These are phyloP conservation scores for Escovopsis sp. DNA, from an alignment of 2,329 filamentous ascomycete genomes.

Conservation along the genomic window DNA sequence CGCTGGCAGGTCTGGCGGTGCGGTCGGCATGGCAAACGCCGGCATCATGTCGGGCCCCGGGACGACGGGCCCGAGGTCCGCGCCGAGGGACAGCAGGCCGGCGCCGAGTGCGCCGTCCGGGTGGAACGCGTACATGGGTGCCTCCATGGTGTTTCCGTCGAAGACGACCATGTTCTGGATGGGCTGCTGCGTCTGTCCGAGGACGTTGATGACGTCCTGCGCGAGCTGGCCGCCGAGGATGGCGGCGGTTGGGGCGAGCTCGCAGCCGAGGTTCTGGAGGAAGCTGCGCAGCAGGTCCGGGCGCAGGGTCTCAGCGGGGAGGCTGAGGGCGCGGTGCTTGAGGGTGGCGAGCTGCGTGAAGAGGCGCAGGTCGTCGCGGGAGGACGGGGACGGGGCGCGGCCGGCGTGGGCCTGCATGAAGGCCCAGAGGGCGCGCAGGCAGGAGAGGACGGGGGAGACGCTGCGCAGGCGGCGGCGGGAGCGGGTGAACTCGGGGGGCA, in stretches of 20 bases:
- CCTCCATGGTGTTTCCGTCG: conserved; percentile 68
- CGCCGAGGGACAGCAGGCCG: conserved; percentile 25
- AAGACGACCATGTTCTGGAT: conserved; percentile 92
- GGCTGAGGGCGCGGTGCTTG: conserved; percentile 59
- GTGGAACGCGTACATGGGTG: conserved; percentile 68
- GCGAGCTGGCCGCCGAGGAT: conserved; percentile 82
- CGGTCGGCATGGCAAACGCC: too few species aligned
- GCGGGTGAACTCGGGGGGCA: conserved; percentile 52
- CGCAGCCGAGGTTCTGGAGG: conserved; percentile 69
- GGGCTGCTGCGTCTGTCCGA: conserved; percentile 81
- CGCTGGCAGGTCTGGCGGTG: too few species aligned
- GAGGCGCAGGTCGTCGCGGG: conserved; percentile 50
- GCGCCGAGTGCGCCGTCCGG: conserved; percentile 45
- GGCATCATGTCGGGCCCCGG: too few species aligned
- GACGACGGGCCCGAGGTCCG: too few species aligned
- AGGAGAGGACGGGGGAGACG: conserved; percentile 75
- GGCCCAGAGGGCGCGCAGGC: conserved; percentile 79
- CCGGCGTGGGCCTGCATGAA: conserved; percentile 45
- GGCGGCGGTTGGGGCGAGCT: conserved; percentile 75
- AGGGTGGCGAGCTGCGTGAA: conserved; percentile 69
- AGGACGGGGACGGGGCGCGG: conserved; percentile 32
- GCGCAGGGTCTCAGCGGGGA: conserved; percentile 52
- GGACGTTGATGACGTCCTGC: conserved; percentile 94
- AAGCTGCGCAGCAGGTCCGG: conserved; percentile 69
- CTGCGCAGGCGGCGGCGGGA: conserved; percentile 54